Conservation (phyloP, 2,329 filamentous ascomycete species). For the Aspergillus sp. region DNA sequence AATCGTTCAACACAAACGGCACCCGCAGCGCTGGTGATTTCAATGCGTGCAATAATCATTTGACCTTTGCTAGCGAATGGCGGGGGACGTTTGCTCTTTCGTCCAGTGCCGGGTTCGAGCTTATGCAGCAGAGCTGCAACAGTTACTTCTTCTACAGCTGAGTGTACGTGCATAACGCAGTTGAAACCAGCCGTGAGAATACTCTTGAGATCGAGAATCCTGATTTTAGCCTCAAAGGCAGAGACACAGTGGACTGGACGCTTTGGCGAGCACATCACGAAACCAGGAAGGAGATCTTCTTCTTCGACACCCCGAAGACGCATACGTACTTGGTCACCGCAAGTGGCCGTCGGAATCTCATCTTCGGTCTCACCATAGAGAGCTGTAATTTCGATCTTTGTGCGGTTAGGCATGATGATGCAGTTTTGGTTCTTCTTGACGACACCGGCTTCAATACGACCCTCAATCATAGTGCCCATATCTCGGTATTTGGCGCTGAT, state of each 20-base stretch:
- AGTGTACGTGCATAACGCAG: conserved; percentile 95
- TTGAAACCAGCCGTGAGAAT: conserved; percentile 96
- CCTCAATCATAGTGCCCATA: conserved; percentile 96
- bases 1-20: conserved; percentile 91
- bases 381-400: conserved; percentile 75
- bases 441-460: conserved; percentile 93
- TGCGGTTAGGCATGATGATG: conserved; percentile 94
- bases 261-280: conserved; percentile 93
- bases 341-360: conserved; percentile 76
- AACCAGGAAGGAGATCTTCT: conserved; percentile 92
- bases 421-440: conserved; percentile 85
- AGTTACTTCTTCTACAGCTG: conserved; percentile 95
- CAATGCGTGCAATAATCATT: conserved; percentile 88
- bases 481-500: conserved; percentile 95
- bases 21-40: conserved; percentile 81
- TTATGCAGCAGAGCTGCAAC: conserved; percentile 87
- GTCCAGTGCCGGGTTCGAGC: conserved; percentile 87
- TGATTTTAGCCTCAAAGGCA: conserved; percentile 93
- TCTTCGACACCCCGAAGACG: conserved; percentile 94
- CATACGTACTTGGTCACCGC: conserved; percentile 91
- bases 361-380: conserved; percentile 96
- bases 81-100: conserved; percentile 90
- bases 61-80: conserved; percentile 79
- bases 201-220: conserved; percentile 88
- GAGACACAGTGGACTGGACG: conserved; percentile 87